Conservation (phyloP, 1,284 basidiomycete genomes). For the Sparassis latifolia region DNA sequence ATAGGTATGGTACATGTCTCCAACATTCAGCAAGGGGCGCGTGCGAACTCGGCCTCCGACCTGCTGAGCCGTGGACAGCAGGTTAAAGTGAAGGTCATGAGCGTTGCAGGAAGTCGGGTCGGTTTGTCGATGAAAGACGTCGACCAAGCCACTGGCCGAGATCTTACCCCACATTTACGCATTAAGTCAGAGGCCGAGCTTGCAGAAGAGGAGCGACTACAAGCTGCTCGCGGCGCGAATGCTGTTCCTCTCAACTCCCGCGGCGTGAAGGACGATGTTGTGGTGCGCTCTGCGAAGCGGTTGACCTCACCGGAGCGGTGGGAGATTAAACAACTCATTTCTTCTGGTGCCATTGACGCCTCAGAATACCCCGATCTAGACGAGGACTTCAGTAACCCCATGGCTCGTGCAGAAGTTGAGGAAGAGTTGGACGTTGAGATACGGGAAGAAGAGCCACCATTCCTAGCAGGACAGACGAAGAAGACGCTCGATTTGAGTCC, state of each 20-base stretch:
- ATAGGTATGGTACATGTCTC: conserved; percentile 94
- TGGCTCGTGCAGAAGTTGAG: conserved; percentile 81
- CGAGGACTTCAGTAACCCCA: conserved; percentile 79
- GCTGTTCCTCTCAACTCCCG: conserved; percentile 46
- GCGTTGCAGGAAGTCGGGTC: conserved; percentile 75
- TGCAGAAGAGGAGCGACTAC: conserved; percentile 64
- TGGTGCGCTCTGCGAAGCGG: conserved; percentile 78
- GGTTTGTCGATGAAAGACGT: conserved; percentile 97
- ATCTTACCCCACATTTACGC: conserved; percentile 88
- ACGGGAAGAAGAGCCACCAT: conserved; percentile 94
- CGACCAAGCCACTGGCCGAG: conserved; percentile 85
- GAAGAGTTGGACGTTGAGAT: conserved; percentile 98
- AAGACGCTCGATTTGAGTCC: conserved; percentile 93
- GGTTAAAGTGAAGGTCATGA: conserved; percentile 96
- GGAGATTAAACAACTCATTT: conserved; percentile 99
- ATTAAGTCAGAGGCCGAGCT: conserved; percentile 92
- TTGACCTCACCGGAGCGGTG: conserved; percentile 96
- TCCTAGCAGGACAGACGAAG: conserved; percentile 94
- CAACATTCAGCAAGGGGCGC: conserved; percentile 78
- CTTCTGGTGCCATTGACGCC: conserved; percentile 88
- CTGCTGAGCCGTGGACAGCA: conserved; percentile 78
- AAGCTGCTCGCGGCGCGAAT: conserved; percentile 66
- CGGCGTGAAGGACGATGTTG: conserved; percentile 43
- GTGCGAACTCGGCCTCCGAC: conserved; percentile 85
- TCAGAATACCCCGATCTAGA: conserved; percentile 96